These are phyloP conservation scores for Amyloporia xantha DNA, from an alignment of 768 basidiomycete species.

Conservation along the genomic window DNA sequence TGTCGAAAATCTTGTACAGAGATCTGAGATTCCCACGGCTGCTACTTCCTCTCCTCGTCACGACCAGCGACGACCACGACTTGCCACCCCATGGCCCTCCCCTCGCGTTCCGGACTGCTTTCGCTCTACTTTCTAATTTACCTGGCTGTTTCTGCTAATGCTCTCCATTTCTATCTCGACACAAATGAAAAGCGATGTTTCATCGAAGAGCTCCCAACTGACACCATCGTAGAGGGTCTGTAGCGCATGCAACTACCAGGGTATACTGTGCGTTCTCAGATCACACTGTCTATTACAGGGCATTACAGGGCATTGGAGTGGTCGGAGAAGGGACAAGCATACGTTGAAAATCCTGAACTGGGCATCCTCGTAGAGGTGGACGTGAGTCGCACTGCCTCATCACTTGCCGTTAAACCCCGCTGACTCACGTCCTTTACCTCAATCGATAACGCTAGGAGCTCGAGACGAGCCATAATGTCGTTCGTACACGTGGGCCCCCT, in stretches of 20 bases:
- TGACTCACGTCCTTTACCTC: not conserved
- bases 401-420: not conserved
- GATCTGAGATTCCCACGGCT: conserved; percentile 17
- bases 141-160: conserved; percentile 45
- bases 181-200: conserved; percentile 92
- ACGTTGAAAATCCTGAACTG: conserved; percentile 64
- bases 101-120: conserved; percentile 23
- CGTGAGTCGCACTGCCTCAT: conserved; percentile 38
- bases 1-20: conserved; percentile 9
- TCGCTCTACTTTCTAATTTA: conserved; percentile 33
- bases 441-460: conserved; percentile 83
- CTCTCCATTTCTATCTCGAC: conserved; percentile 96
- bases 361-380: conserved; percentile 90
- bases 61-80: conserved; percentile 17
- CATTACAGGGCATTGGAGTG: conserved; percentile 93
- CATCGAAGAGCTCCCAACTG: conserved; percentile 90
- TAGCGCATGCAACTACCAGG: not conserved
- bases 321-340: conserved; percentile 64
- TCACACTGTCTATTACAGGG: conserved; percentile 38
- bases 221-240: conserved; percentile 92
- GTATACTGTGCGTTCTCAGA: not conserved
- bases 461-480: conserved; percentile 71
- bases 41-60: conserved; percentile 13
- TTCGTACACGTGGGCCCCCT: conserved; percentile 83
- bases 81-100: conserved; percentile 13